Evolutionary conservation across 441 rosid genomes (phyloP).

Genomic region (Jatropha multifida): DNA sequence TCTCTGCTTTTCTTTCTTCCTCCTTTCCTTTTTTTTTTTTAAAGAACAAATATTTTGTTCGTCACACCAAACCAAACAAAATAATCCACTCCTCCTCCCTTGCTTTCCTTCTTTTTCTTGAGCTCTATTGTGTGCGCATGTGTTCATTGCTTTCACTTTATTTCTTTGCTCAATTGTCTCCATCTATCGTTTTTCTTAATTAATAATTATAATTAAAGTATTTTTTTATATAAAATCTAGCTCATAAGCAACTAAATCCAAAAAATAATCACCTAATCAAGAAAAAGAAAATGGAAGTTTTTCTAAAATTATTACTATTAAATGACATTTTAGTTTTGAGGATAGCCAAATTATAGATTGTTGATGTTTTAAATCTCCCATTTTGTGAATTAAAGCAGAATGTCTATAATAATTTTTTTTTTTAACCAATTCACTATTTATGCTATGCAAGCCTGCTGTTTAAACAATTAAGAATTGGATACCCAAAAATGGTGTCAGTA

Average conservation of each 20-base stretch:
- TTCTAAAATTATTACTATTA: too few species aligned
- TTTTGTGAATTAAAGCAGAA: too few species aligned
- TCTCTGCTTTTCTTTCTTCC: not conserved
- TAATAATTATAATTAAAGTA: too few species aligned
- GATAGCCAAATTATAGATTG: too few species aligned
- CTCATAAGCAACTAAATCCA: too few species aligned
- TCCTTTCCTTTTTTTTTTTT: not conserved
- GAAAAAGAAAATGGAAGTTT: too few species aligned
- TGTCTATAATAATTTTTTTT: too few species aligned
- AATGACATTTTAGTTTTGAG: too few species aligned
- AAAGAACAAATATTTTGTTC: not conserved
- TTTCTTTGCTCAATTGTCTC: constrained; percentile 4
- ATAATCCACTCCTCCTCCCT: too few species aligned
- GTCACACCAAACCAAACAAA: not conserved
- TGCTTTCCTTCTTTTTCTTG: not conserved
- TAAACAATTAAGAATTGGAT: not conserved
- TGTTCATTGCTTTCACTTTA: constrained; percentile 23
- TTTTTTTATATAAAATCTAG: too few species aligned
- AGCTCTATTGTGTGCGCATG: constrained; percentile 18
- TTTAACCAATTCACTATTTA: not conserved
- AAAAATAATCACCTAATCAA: too few species aligned
- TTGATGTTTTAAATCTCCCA: too few species aligned
- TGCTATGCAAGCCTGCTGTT: not conserved
- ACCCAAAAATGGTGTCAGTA: not conserved
- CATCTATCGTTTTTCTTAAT: not conserved